Evolutionary conservation across 768 basidiomycete species (phyloP), one percentile per base, ranked within the genome.

Genomic region (Rhodotorula diobovata): DNA sequence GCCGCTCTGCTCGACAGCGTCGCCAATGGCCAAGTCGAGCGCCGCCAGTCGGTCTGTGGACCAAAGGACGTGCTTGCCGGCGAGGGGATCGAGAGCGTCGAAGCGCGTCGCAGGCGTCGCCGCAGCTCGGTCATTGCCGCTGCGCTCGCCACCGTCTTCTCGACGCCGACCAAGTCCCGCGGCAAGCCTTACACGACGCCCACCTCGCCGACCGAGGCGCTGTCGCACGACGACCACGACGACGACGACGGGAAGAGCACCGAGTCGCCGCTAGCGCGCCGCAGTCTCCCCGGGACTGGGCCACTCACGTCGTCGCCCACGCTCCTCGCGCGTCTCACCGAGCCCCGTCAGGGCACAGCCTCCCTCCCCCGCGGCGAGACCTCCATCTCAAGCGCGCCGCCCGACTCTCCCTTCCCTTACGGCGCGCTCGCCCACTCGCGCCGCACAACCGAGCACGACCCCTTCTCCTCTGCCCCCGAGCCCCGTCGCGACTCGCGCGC

Each of bases 91-190:
- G 30, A 32, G 9, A 4, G 21, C 39, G 25, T 32, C 43, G 23
- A 54, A 37, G 25, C n/a, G 61, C 41, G 59, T 43, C 41, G 58
- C 9, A 21, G 63, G 14, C 28, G 68, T 1, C 48, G 68, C 11
- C 63, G 63, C 25, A 70, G 63, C n/a, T 70, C 63, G 34, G 63
- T 70, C 37, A 58, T 70, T 28, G 68, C 68, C 2, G 63, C 68
- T 16, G 68, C 68, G 15, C 60, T 70, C 63, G 56, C 63, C 1
- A 43, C 68, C 30, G 64, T 50, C 11, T 50, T 64, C 25, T 53
- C 51, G n/a, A 30, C 51, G n/a, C 51, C 51, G n/a, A n/a, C 28
- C 2, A 15, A 3, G 28, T 48, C 51, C 53, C 23, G 18, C 23
- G 20, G 46, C 46, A 2, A 18, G 14, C 23, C 46, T 12, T 21